Conservation (phyloP, 805 yeast genomes). For the Isabelozyma pseudorhagii region DNA sequence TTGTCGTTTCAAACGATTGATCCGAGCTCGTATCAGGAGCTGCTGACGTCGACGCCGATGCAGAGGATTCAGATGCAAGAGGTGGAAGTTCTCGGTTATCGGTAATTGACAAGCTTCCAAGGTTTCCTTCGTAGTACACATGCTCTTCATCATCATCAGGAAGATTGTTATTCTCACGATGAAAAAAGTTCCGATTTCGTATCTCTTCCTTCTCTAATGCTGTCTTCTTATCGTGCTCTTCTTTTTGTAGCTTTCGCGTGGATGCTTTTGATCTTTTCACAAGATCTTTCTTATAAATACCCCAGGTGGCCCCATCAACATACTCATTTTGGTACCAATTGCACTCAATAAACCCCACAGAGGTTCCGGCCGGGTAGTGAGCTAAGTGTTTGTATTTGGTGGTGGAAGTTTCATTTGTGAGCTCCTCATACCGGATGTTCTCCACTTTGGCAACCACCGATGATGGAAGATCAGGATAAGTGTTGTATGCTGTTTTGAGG, state of each 20-base stretch:
- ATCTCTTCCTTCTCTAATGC: slow-evolving; percentile 60
- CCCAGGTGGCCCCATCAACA: slow-evolving; percentile 33
- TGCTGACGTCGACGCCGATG: slow-evolving; percentile 2
- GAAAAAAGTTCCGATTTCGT: slow-evolving; percentile 56
- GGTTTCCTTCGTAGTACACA: slow-evolving; percentile 15
- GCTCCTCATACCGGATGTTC: slow-evolving; percentile 62
- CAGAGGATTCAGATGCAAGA: slow-evolving; percentile 12
- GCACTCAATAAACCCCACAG: slow-evolving; percentile 78
- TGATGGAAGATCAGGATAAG: slow-evolving; percentile 67
- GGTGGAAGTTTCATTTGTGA: slow-evolving; percentile 56
- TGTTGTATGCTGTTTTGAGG: slow-evolving; percentile 57
- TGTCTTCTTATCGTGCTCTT: slow-evolving; percentile 55
- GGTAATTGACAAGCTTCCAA: slow-evolving; percentile 35
- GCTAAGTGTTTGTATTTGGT: slow-evolving; percentile 69
- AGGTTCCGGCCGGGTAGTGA: slow-evolving; percentile 83
- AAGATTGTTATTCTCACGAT: slow-evolving; percentile 48
- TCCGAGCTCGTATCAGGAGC: slow-evolving; percentile 8
- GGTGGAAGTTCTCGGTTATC: slow-evolving; percentile 30
- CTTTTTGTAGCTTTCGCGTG: slow-evolving; percentile 47
- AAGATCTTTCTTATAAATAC: slow-evolving; percentile 52
- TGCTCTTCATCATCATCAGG: slow-evolving; percentile 27
- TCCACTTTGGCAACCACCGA: slow-evolving; percentile 61
- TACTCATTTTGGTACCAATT: slow-evolving; percentile 59
- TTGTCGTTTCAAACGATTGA: slow-evolving; percentile 44
- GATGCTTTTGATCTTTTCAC: slow-evolving; percentile 52